Evolutionary conservation across 1,284 basidiomycete genomes (phyloP), one percentile per base, ranked within the genome.

Genomic region (Rhizoctonia solani): DNA sequence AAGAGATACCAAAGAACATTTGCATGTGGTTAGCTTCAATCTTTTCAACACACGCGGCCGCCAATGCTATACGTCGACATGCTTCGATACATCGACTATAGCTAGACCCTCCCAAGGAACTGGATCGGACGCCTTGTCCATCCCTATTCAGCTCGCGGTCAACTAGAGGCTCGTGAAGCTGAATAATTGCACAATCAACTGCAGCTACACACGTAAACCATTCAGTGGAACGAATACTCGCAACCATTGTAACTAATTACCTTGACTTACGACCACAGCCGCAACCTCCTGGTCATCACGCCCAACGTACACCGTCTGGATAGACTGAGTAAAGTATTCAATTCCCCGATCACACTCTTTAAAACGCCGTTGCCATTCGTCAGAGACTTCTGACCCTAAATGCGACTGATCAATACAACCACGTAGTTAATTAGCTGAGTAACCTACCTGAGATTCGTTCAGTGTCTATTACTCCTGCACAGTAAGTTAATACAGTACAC

Each of bases 21-120:
- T 34, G 46, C 47, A 63, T 50, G 42, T 63, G 52, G n/a, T n/a
- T 34, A 32, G 46, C 27, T 21, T 63, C 47, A 8, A 50, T 23
- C 9, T 52, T 34, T 25, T 2, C 47, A 27, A 63, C 25, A 32
- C 39, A n/a, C 23, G 30, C 23, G 2, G 59, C 39, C n/a, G 59
- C 59, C n/a, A 50, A 29, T 13, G 47, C 46, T 9, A 47, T 52
- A 14, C 19, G 30, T 6, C 59, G 59, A 23, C 59, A 63, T 23
- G 59, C 47, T 37, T 63, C 47, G 42, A 19, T 41, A 30, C 59
- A 63, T 1, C 59, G 59, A 3, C 9, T 14, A n/a, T 39, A 52
- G 23, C 47, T 63, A 1, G 32, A 16, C 21, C 59, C 59, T 6
- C 47, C 47, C 23, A 63, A 37, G 3, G 29, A n/a, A n/a, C n/a